These are phyloP conservation scores for Neospora caninum DNA, from an alignment of 169 alveolate genomes.

Conservation along the genomic window DNA sequence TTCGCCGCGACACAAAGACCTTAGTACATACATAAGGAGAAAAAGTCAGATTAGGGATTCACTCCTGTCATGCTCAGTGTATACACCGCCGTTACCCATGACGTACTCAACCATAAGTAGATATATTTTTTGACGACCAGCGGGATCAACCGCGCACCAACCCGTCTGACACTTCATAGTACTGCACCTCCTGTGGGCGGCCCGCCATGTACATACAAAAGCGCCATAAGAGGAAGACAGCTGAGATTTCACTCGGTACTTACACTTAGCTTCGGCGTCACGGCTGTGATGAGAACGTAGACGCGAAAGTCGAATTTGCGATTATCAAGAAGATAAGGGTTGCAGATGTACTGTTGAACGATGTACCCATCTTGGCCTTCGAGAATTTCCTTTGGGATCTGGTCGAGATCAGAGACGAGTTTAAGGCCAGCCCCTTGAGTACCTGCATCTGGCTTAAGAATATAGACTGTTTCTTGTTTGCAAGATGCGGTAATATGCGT, in stretches of 20 bases:
- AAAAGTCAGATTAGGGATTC: not conserved
- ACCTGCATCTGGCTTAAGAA: constrained; percentile 91
- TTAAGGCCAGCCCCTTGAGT: constrained; percentile 92
- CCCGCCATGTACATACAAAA: too few relatives aligned
- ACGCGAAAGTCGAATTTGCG: constrained; percentile 90
- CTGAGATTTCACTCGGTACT: not conserved
- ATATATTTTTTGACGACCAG: not conserved
- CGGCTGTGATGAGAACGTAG: constrained; percentile 88
- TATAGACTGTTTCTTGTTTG: constrained; percentile 69
- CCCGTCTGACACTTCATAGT: too few relatives aligned
- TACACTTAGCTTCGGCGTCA: constrained; percentile 80
- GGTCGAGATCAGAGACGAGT: constrained; percentile 80
- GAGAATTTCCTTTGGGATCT: constrained; percentile 76
- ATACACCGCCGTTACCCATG: not conserved
- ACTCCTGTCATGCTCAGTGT: not conserved
- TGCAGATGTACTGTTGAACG: constrained; percentile 78
- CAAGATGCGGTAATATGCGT: not conserved
- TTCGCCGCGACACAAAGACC: constrained; percentile 82
- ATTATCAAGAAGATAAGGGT: constrained; percentile 87
- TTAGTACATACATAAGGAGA: constrained; percentile 76
- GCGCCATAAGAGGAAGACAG: too few relatives aligned
- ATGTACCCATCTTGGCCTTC: constrained; percentile 80
- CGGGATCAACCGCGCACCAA: too few relatives aligned
- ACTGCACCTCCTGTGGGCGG: too few relatives aligned
- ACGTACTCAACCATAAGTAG: not conserved